phyloP scores from a whole-genome alignment of 495 filamentous ascomycete species.

The Trichoderma gamsii region DNA sequence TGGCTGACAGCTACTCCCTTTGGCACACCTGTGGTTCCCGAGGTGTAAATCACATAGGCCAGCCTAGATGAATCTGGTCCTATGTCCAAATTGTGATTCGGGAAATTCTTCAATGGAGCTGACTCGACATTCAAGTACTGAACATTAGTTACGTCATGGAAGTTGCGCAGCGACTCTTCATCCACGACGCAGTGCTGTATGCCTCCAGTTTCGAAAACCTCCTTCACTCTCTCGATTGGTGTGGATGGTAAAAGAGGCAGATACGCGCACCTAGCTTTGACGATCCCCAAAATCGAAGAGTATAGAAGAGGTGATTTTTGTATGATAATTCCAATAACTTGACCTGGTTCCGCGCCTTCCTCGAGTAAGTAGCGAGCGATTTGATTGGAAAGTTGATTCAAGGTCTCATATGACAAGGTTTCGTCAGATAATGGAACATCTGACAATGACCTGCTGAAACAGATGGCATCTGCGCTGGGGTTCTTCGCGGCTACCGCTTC shows the following conservation, averaged over 20 bases:
- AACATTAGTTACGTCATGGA: slow-evolving; percentile 25
- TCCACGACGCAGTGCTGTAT: slow-evolving; percentile 44
- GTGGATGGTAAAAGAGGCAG: slow-evolving; percentile 62
- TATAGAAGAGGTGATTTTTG: slow-evolving; percentile 65
- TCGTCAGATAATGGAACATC: slow-evolving; percentile 26
- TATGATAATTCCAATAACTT: slow-evolving; percentile 62
- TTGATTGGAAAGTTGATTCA: slow-evolving; percentile 57
- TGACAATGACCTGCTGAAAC: slow-evolving; percentile 47
- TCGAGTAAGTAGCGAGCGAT: slow-evolving; percentile 54
- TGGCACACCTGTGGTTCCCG: slow-evolving; percentile 58
- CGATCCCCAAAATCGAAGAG: slow-evolving; percentile 60
- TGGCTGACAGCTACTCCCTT: slow-evolving; percentile 69
- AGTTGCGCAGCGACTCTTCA: slow-evolving; percentile 17
- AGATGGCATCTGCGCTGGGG: slow-evolving; percentile 52
- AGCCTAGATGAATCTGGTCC: slow-evolving; percentile 31
- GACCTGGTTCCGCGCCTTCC: slow-evolving; percentile 38
- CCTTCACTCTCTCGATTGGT: slow-evolving; percentile 46
- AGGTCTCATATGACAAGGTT: slow-evolving; percentile 52
- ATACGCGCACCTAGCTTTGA: slow-evolving; percentile 70
- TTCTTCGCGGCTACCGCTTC: slow-evolving; percentile 43
- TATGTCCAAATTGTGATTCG: slow-evolving; percentile 29
- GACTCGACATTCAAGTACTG: slow-evolving; percentile 33
- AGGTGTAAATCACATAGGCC: slow-evolving; percentile 61
- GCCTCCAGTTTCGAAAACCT: slow-evolving; percentile 49
- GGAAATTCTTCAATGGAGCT: slow-evolving; percentile 20